phyloP scores from a whole-genome alignment of 139 green algal genomes.

The Yamagishiella unicocca region DNA sequence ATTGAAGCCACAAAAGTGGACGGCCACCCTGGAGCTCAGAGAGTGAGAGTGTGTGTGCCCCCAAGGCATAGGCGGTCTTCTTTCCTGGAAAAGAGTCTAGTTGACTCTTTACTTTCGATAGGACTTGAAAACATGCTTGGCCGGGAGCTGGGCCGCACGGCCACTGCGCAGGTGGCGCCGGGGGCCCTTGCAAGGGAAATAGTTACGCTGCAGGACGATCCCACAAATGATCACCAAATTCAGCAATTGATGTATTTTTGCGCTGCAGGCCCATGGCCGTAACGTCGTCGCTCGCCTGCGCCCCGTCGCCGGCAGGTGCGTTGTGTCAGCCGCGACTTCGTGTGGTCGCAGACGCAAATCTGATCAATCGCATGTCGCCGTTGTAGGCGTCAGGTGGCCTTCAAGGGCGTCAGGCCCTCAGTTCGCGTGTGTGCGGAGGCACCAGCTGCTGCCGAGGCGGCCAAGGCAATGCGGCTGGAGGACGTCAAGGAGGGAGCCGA shows the following conservation, averaged over 20 bases:
- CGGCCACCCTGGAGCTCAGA: not conserved
- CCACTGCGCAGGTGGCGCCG: conserved; percentile 31
- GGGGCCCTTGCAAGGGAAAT: not conserved
- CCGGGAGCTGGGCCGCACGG: conserved; percentile 15
- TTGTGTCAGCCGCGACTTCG: conserved; percentile 7
- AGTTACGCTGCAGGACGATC: too few species aligned
- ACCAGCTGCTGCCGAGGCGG: conserved; percentile 35
- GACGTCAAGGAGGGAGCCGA: conserved; percentile 61
- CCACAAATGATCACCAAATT: not conserved
- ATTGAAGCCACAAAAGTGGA: not conserved
- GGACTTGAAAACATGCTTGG: conserved; percentile 3
- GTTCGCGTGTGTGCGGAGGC: conserved; percentile 39
- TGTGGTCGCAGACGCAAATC: not conserved
- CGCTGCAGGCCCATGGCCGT: conserved; percentile 34
- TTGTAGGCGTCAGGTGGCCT: conserved; percentile 20
- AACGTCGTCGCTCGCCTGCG: conserved; percentile 25
- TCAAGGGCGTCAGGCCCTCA: conserved; percentile 20
- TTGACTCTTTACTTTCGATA: not conserved
- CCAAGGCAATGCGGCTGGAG: conserved; percentile 43
- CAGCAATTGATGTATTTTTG: not conserved
- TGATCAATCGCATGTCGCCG: not conserved
- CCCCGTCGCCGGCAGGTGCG: conserved; percentile 30
- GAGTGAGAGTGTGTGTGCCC: not conserved
- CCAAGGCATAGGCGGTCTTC: too few species aligned
- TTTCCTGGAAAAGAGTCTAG: not conserved